Base-by-base conservation (phyloP, 208 protist genomes). In the Acanthamoeba polyphaga region DNA sequence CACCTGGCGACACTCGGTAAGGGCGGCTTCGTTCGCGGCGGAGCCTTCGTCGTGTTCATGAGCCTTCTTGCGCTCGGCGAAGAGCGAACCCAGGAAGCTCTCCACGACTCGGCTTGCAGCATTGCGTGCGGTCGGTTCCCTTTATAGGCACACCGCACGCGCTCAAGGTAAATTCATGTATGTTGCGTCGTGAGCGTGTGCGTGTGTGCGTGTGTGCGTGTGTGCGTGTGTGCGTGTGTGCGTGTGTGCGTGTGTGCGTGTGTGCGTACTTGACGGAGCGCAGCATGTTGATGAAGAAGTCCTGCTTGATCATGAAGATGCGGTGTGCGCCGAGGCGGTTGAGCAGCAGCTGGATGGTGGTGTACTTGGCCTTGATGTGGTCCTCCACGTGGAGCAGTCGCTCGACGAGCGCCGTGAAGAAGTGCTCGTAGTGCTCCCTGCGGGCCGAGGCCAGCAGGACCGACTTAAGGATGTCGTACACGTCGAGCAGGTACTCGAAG, bases 321-420 rank as follows among this genome's bases (percentile, higher is more conserved):
- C n/a, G 82, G 8, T 60, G 58, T 8, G 82, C 82, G 49, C 82
- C 82, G 46, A 90, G n/a, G 15, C 82, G 82, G 53, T 90, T 90
- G n/a, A 90, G 49, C 51, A 90, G 34, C 82, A 90, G 82, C 53
- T 90, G 82, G 53, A 90, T 68, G 12, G 82, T 68, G 13, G 82
- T 90, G 49, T 90, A 90, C 53, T 90, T 90, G 82, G 82, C 82
- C 53, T 90, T 90, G n/a, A 60, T 38, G 34, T 90, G 82, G 82
- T 68, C 58, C 15, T 90, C 82, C 7, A 68, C 82, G n/a, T 68
- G 82, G 15, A 90, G 58, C 9, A 90, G 58, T 27, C 82, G 43
- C 29, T 60, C 82, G 53, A 68, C 51, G 34, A 90, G 82, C 49
- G 49, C 82, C 19, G 58, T 68, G 53, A 90, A 68, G 82, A 90